Base-by-base conservation (phyloP, 192 early-diverging fungal genomes). In the Coemansia sp. region DNA sequence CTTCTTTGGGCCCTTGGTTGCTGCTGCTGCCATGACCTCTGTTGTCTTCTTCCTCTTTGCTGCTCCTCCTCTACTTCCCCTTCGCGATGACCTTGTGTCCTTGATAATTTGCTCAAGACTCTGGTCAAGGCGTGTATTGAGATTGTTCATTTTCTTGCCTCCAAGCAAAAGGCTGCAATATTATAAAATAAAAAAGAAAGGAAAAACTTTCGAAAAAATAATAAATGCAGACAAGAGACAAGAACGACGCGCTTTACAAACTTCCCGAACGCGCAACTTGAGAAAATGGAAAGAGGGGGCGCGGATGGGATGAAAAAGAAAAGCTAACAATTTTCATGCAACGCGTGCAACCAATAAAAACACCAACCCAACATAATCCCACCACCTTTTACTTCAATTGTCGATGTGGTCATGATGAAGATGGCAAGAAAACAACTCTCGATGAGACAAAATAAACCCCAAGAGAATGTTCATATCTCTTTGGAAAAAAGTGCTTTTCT, bases 101-200 rank as follows among this genome's bases (percentile, higher is more conserved):
- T 66, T 81, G 11, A 81, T 81, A 44, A 81, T 75, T 20, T 75
- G 57, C 46, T 81, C 73, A 23, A 81, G 59, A 57, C 78, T 81
- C 64, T 81, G 69, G 78, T 81, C 73, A 53, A 81, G 69, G 16
- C 72, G 71, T 38, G 71, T 48, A 56, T 78, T 78, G 33, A 78
- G 68, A 23, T 71, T 52, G 57, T 59, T 26, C 57, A 59, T 53
- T 36, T 59, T 59, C 23, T 15, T 15, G 9, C 4, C 24, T 12
- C 11, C 23, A 12, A 53, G 12, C 24, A 53, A 26, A 53, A 24
- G 24, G 51, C 16, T 49, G 6, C 20, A 20, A 48, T 20, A 49
- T 8, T 49, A 49, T 49, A 2, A 21, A 20, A 20, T 12, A 53
- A 53, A 53, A 53, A 23, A 53, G 16, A 26, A 23, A 53, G 24